Evolutionary conservation across 225 moss, liverwort and hornwort genomes (phyloP).

Genomic region (Bryoerythrophyllum caledonicum): DNA sequence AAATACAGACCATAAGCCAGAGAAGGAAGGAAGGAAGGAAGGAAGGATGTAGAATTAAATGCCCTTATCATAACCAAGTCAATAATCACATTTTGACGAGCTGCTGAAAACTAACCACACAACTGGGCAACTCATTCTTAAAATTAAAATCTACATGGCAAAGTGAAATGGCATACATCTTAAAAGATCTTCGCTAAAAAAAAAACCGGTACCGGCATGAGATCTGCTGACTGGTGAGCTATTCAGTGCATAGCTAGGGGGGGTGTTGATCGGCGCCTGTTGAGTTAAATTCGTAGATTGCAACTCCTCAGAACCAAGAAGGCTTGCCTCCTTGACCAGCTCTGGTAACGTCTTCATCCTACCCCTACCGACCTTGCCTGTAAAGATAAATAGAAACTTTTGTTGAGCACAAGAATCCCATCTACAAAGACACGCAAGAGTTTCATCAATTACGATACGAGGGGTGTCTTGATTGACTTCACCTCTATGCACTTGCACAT

Average conservation of each 20-base stretch:
- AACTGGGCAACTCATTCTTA: not conserved
- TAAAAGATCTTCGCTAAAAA: not conserved
- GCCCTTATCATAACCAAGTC: not conserved
- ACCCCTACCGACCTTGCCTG: slow-evolving; percentile 22
- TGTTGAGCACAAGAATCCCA: not conserved
- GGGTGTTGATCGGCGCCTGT: slow-evolving; percentile 11
- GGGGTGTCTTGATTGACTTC: not conserved
- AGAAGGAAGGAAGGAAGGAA: not conserved
- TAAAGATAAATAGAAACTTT: not conserved
- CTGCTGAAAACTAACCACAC: not conserved
- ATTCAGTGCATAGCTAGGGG: slow-evolving; percentile 23
- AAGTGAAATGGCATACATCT: slow-evolving; percentile 1
- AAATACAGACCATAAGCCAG: slow-evolving; percentile 6
- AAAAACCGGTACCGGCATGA: slow-evolving; percentile 12
- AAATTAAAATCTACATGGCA: not conserved
- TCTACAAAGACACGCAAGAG: not conserved
- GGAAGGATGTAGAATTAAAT: not conserved
- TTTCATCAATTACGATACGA: not conserved
- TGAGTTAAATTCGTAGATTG: slow-evolving; percentile 12
- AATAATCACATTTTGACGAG: slow-evolving; percentile 1
- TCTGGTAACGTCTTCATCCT: slow-evolving; percentile 14
- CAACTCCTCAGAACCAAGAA: slow-evolving; percentile 21
- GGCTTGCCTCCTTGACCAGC: slow-evolving; percentile 10
- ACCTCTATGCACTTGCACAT: slow-evolving; percentile 12
- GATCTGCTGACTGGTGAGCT: slow-evolving; percentile 11